A percentile compares a stretch with the other conserved stretches of the same genome.
Conservation (phyloP, 176 grass and related monocot species). For the Phragmites australis region DNA sequence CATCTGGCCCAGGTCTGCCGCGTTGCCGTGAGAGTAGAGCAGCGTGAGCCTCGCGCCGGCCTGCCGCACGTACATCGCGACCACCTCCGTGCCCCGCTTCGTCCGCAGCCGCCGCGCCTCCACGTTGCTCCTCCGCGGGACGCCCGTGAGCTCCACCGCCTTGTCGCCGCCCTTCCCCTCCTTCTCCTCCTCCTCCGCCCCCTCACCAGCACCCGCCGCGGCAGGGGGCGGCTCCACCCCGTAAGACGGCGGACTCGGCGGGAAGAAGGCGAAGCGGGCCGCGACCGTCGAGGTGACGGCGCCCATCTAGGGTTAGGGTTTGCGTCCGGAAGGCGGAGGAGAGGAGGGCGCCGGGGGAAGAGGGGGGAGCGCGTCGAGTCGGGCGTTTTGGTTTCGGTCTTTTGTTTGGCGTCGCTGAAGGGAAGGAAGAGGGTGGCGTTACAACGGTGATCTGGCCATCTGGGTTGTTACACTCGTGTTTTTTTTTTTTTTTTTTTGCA, state of each 20-base stretch:
- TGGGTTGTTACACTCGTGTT: too few relatives aligned
- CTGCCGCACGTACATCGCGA: constrained; percentile 82
- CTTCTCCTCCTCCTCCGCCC: not conserved
- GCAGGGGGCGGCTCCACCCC: constrained; percentile 33
- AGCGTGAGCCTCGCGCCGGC: constrained; percentile 69
- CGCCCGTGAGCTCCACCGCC: constrained; percentile 58
- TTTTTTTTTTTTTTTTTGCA: too few relatives aligned
- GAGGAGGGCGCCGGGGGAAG: not conserved
- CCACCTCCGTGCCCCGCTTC: constrained; percentile 70
- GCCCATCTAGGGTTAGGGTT: constrained; percentile 60
- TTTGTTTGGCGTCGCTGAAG: constrained; percentile 24
- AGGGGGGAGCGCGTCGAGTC: constrained; percentile 7
- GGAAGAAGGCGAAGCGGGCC: constrained; percentile 84
- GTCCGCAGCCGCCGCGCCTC: constrained; percentile 77
- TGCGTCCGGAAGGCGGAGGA: not conserved
- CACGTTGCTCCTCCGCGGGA: constrained; percentile 67
- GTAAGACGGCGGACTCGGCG: constrained; percentile 74
- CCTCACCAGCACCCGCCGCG: not conserved
- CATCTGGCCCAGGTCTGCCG: constrained; percentile 96
- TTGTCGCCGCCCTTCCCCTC: not conserved
- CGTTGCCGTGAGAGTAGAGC: constrained; percentile 98
- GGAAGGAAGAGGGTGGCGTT: not conserved
- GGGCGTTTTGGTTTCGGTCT: constrained; percentile 46
- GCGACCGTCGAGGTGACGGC: constrained; percentile 80
- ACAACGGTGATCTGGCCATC: too few relatives aligned